Evolutionary conservation across 129 eudicot genomes (phyloP).

Genomic region (Logfia minima): DNA sequence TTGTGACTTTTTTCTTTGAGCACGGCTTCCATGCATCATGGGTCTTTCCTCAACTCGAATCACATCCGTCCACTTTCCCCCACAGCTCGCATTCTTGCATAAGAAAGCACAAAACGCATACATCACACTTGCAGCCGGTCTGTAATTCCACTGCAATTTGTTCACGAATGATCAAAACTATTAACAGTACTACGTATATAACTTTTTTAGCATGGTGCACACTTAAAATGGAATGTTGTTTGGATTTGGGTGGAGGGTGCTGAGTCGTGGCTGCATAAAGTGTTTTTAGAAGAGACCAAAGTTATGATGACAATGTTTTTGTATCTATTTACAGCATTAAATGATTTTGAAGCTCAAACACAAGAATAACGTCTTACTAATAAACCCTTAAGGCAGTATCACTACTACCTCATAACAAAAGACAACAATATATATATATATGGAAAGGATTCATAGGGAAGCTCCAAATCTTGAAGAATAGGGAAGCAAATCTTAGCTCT

Average conservation of each 20-base stretch:
- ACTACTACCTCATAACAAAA: background rate
- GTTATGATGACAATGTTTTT: slow-evolving; percentile 28
- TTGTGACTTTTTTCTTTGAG: slow-evolving; percentile 11
- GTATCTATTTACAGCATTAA: slow-evolving; percentile 33
- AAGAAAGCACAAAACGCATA: slow-evolving; percentile 22
- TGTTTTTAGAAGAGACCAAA: slow-evolving; percentile 13
- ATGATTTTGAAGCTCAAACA: background rate
- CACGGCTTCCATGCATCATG: slow-evolving; percentile 7
- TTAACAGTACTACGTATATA: too few relatives aligned
- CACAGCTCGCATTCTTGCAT: slow-evolving; percentile 24
- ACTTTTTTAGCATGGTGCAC: background rate
- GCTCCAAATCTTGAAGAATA: too few relatives aligned
- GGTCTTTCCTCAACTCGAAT: slow-evolving; percentile 16
- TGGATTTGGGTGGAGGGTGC: slow-evolving; percentile 30
- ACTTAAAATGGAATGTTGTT: slow-evolving; percentile 7
- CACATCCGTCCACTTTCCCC: slow-evolving; percentile 38
- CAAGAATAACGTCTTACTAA: background rate
- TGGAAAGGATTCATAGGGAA: too few relatives aligned
- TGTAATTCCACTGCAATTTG: background rate
- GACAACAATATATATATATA: too few relatives aligned
- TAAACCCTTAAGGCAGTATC: background rate
- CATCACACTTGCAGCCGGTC: slow-evolving; percentile 18
- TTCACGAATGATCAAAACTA: background rate
- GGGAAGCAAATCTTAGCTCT: too few relatives aligned
- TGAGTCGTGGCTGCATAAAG: slow-evolving; percentile 20